phyloP scores from a whole-genome alignment of 73 alveolate species.

The Tetrahymena thermophila region DNA sequence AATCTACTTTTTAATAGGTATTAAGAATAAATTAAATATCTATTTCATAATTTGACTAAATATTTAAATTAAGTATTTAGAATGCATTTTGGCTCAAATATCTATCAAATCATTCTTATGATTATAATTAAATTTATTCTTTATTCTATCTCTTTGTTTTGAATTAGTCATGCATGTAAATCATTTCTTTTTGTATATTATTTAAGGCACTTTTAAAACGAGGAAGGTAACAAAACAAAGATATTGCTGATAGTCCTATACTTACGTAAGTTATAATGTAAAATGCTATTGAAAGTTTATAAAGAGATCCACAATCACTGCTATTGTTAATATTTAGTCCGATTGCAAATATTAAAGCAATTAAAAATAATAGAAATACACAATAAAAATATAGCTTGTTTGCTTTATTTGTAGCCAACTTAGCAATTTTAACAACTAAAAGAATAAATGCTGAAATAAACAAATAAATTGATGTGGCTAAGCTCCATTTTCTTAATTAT shows the following conservation, averaged over 20 bases:
- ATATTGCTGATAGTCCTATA: neutral
- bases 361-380: neutral
- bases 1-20: too few relatives aligned
- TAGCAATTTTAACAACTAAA: neutral
- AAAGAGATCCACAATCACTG: neutral
- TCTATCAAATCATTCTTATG: too few relatives aligned
- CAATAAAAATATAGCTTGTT: neutral
- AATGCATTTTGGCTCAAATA: too few relatives aligned
- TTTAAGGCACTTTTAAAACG: neutral
- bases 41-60: too few relatives aligned
- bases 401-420: neutral
- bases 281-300: neutral
- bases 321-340: neutral
- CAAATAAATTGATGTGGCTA: neutral
- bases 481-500: neutral
- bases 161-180: too few relatives aligned
- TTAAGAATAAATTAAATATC: too few relatives aligned
- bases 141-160: too few relatives aligned
- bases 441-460: neutral
- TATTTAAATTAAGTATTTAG: too few relatives aligned
- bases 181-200: too few relatives aligned
- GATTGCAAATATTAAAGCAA: neutral
- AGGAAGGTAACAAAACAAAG: neutral
- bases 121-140: too few relatives aligned
- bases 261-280: neutral